These are phyloP conservation scores for Macrophomina phaseolina DNA, from an alignment of 2,329 filamentous ascomycete genomes.

Conservation along the genomic window DNA sequence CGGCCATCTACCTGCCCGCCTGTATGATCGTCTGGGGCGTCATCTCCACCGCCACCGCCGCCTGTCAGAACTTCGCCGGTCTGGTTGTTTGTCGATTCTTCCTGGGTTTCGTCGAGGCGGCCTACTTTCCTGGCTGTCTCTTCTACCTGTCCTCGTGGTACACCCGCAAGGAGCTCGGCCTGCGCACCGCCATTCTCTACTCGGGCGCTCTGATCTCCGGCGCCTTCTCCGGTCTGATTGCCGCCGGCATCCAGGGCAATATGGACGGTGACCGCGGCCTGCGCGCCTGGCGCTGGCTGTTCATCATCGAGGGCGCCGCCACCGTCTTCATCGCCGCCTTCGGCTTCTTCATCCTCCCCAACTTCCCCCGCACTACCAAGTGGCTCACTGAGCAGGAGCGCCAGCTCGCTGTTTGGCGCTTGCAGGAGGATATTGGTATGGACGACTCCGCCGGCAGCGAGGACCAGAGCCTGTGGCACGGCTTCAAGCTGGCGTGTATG, in stretches of 20 bases:
- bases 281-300: conserved; percentile 58
- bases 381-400: conserved; percentile 49
- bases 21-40: conserved; percentile 52
- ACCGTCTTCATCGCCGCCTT: conserved; percentile 60
- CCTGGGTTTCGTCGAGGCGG: conserved; percentile 60
- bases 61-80: conserved; percentile 52
- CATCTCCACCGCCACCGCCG: conserved; percentile 46
- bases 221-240: conserved; percentile 70
- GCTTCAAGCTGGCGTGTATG: conserved; percentile 46
- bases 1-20: conserved; percentile 46
- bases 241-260: conserved; percentile 67
- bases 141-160: conserved; percentile 73
- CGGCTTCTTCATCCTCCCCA: conserved; percentile 67
- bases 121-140: conserved; percentile 62
- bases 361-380: conserved; percentile 63
- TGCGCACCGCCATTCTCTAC: conserved; percentile 71
- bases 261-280: conserved; percentile 65
- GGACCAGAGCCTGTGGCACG: conserved; percentile 46
- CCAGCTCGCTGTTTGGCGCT: conserved; percentile 44
- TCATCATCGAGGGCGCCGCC: conserved; percentile 33
- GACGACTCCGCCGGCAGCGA: conserved; percentile 47
- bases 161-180: conserved; percentile 69
- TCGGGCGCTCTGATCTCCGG: conserved; percentile 72
- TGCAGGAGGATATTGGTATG: conserved; percentile 47
- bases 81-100: conserved; percentile 59